phyloP scores from a whole-genome alignment of 1,284 basidiomycete species.

The Cryptococcus sp. region DNA sequence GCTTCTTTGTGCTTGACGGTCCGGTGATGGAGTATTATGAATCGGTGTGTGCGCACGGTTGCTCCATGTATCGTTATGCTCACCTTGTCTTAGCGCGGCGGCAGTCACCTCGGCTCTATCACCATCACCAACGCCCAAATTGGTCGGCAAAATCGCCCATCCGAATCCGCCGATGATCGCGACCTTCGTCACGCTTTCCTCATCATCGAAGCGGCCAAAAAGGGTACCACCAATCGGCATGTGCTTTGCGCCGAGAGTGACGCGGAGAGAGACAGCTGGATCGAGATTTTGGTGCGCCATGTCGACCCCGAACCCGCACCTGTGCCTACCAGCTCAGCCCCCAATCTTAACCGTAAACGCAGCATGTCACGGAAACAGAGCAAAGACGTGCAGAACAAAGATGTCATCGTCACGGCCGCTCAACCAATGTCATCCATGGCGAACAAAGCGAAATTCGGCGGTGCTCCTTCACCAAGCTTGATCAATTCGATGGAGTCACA shows the following conservation, averaged over 20 bases:
- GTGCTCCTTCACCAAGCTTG: conserved; percentile 51
- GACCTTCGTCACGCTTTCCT: conserved; percentile 96
- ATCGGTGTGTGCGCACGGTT: conserved; percentile 63
- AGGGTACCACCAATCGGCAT: conserved; percentile 72
- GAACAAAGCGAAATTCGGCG: conserved; percentile 67
- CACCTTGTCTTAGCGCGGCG: conserved; percentile 67
- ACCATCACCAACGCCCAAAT: conserved; percentile 84
- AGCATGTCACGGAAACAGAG: conserved; percentile 53
- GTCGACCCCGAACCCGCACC: conserved; percentile 37
- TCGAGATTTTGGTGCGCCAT: conserved; percentile 83
- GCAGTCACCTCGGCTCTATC: conserved; percentile 85
- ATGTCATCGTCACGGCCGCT: conserved; percentile 61
- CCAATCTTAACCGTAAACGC: conserved; percentile 24
- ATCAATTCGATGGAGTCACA: conserved; percentile 48
- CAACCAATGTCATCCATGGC: conserved; percentile 64
- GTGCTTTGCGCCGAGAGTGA: conserved; percentile 97
- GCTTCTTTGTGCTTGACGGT: conserved; percentile 89
- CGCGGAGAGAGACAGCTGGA: conserved; percentile 88
- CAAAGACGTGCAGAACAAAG: conserved; percentile 63
- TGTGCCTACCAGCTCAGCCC: conserved; percentile 9
- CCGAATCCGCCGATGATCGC: conserved; percentile 69
- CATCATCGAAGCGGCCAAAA: conserved; percentile 80
- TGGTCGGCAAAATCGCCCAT: conserved; percentile 64
- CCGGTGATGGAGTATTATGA: conserved; percentile 91
- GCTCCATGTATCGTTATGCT: conserved; percentile 7